Evolutionary conservation across 805 yeast species (phyloP), one percentile per base, ranked within the genome.

Genomic region (Sugiyamaella valdiviana): DNA sequence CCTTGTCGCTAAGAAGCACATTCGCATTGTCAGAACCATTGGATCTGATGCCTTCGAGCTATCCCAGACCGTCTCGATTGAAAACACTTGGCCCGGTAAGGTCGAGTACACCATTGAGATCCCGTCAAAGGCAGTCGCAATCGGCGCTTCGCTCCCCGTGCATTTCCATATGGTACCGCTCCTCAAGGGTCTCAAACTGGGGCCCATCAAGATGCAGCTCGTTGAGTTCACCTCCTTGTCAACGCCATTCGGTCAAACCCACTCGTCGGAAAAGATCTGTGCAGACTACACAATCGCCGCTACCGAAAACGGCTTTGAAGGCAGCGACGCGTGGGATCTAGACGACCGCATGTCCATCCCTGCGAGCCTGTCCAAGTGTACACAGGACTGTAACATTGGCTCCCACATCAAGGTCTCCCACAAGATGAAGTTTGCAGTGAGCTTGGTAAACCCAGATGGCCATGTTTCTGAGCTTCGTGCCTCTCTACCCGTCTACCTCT

Each of bases 11-110:
- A 81, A 79, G 57, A 85, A 81, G 65, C 88, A 82, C 59, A 54
- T 93, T 2, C 78, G 95, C 52, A 80, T 93, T 7, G 79, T 93
- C 9, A 76, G 99, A 59, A 91, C 98, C 0, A 68, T 91, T 51
- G 81, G 95, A 1, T 78, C 95, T 0, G 98, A 91, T 64, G 77
- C 95, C 1, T 77, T 85, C 2, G 98, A 93, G 59, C 71, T 89
- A 20, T 76, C 95, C 0, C 97, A 91, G 64, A 87, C 98, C 0
- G 85, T 90, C 57, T 86, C 95, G 0, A 95, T 91, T 26, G 96
- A 89, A 61, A 91, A 91, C 63, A 82, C 90, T 1, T 91, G 98
- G 98, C 97, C 98, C 2, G 72, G 80, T 41, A 93, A 93, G 63
- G 87, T 91, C 26, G 97, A 91, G 60, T 91, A 91, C 64, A 77